phyloP scores from a whole-genome alignment of 352 stramenopile genomes.

The Globisporangium rhizosaccharum region DNA sequence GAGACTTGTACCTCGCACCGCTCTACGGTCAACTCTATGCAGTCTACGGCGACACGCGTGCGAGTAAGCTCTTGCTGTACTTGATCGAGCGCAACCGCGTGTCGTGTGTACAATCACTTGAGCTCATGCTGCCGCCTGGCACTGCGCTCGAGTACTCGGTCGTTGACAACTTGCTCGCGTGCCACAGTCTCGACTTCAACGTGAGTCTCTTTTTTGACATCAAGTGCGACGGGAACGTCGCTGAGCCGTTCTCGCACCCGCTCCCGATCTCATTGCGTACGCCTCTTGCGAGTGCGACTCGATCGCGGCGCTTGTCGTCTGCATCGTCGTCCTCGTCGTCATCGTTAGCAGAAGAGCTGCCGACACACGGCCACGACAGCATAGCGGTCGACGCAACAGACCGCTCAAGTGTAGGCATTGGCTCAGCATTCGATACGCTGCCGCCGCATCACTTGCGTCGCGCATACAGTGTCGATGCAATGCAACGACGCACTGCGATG shows the following conservation, averaged over 20 bases:
- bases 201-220: constrained; percentile 81
- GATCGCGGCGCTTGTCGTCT: background rate
- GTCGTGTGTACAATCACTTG: constrained; percentile 66
- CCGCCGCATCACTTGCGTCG: constrained; percentile 12
- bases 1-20: constrained; percentile 53
- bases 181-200: constrained; percentile 76
- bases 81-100: constrained; percentile 55
- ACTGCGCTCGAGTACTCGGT: constrained; percentile 65
- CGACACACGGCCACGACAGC: background rate
- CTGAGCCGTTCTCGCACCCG: constrained; percentile 67
- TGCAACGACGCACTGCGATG: constrained; percentile 10
- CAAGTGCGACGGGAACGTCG: constrained; percentile 43
- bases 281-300: constrained; percentile 22
- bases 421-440: background rate
- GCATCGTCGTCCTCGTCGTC: constrained; percentile 7
- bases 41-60: constrained; percentile 51
- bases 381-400: background rate
- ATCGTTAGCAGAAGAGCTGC: constrained; percentile 5
- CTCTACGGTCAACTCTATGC: constrained; percentile 69
- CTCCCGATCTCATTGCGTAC: constrained; percentile 51
- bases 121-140: constrained; percentile 57
- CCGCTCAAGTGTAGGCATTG: too few relatives aligned
- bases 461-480: constrained; percentile 20
- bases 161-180: constrained; percentile 80
- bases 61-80: constrained; percentile 70